phyloP scores from a whole-genome alignment of 805 yeast species.

The Saturnispora diversa region DNA sequence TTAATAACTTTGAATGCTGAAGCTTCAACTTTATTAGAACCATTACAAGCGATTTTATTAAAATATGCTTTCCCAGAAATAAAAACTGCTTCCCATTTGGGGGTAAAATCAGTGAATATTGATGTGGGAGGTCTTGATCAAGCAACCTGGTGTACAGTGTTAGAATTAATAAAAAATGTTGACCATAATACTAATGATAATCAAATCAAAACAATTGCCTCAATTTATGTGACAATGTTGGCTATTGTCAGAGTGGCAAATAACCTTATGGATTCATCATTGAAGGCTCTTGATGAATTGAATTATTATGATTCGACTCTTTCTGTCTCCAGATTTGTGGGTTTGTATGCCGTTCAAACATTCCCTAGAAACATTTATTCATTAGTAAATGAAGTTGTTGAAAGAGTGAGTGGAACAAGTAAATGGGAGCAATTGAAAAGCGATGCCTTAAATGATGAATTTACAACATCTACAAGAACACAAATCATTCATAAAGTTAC shows the following conservation, averaged over 20 bases:
- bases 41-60: background rate
- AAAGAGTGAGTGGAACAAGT: conserved; percentile 10
- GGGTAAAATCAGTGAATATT: no score
- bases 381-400: background rate
- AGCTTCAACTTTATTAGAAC: background rate
- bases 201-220: conserved; percentile 1
- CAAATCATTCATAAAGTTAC: background rate
- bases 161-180: background rate
- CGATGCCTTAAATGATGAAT: background rate
- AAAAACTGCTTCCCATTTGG: no score
- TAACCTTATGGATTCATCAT: conserved; percentile 32
- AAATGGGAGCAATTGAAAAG: conserved; percentile 14
- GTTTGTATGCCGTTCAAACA: conserved; percentile 35
- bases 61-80: background rate
- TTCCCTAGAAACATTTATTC: conserved; percentile 25
- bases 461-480: background rate
- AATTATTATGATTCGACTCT: conserved; percentile 38
- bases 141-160: background rate
- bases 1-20: background rate
- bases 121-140: no score
- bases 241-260: conserved; percentile 15
- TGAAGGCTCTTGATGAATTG: conserved; percentile 37
- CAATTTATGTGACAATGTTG: conserved; percentile 2
- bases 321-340: conserved; percentile 26
- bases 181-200: background rate